A percentile compares a stretch with the other conserved stretches of the same genome.
Conservation (phyloP, 352 stramenopile species). For the Elongisporangium undulatum region DNA sequence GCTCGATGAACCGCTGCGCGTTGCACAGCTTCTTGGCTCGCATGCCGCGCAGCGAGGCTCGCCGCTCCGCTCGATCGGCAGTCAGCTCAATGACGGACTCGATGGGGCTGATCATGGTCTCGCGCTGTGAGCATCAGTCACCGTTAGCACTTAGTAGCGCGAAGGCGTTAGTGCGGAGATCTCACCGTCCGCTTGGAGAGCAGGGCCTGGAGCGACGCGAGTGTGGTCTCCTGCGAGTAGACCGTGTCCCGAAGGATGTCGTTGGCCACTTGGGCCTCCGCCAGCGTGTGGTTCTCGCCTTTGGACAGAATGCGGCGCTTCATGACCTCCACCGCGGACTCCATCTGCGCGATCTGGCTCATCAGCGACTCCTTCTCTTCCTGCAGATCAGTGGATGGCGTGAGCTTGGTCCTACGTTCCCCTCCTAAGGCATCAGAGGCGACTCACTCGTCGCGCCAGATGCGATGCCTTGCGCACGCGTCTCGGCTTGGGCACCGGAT, state of each 20-base stretch:
- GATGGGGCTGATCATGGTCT: conserved; percentile 12
- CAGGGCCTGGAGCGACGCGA: conserved; percentile 30
- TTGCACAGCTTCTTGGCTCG: conserved; percentile 19
- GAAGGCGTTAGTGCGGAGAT: conserved; percentile 6
- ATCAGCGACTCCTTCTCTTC: conserved; percentile 27
- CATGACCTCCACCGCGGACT: conserved; percentile 21
- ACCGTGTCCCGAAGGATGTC: conserved; percentile 29
- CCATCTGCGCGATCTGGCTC: conserved; percentile 14
- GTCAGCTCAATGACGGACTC: conserved; percentile 23
- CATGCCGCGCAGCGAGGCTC: conserved; percentile 10
- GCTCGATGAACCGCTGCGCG: conserved; percentile 17
- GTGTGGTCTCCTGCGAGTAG: conserved; percentile 23
- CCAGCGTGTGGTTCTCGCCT: conserved; percentile 18
- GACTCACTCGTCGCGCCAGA: too few species aligned
- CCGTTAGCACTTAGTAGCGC: conserved; percentile 8
- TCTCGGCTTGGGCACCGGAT: too few species aligned
- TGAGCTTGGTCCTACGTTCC: too few species aligned
- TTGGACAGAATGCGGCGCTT: conserved; percentile 14
- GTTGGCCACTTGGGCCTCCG: conserved; percentile 10
- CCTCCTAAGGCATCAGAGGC: too few species aligned
- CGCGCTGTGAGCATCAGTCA: not conserved
- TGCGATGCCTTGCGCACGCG: too few species aligned
- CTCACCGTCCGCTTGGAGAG: conserved; percentile 34
- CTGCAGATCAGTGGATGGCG: conserved; percentile 1
- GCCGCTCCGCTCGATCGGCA: conserved; percentile 7